Percentiles rank a stretch among this genome's conserved stretches.
These are phyloP conservation scores for Rhizopogon vesiculosus DNA, from an alignment of 768 basidiomycete species.

Conservation along the genomic window DNA sequence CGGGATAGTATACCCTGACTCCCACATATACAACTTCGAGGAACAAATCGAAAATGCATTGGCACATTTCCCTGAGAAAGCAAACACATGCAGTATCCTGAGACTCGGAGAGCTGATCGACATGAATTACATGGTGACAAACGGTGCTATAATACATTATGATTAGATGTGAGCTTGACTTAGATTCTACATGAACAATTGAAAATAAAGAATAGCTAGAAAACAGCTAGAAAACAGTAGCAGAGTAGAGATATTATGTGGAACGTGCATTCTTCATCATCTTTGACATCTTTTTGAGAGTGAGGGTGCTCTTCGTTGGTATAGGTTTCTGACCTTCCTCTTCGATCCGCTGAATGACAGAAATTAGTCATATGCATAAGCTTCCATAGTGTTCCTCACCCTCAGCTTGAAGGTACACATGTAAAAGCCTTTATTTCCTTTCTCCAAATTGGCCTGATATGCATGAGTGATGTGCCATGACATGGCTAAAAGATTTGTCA, in stretches of 20 bases:
- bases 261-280: constrained; percentile 8
- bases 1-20: constrained; percentile 10
- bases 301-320: constrained; percentile 20
- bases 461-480: constrained; percentile 3
- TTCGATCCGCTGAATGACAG: constrained; percentile 16
- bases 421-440: constrained; percentile 13
- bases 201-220: background rate
- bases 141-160: no score
- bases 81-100: background rate
- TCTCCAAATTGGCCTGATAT: constrained; percentile 10
- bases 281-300: background rate
- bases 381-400: constrained; percentile 8
- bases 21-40: constrained; percentile 3
- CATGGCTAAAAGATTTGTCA: background rate
- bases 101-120: no score
- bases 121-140: no score
- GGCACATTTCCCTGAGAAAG: background rate
- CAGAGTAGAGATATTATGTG: background rate
- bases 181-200: no score
- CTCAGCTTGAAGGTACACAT: constrained; percentile 28
- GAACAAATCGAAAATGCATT: background rate
- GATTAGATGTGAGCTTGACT: no score
- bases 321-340: constrained; percentile 15
- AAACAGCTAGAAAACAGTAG: background rate
- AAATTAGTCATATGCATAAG: constrained; percentile 1